Conservation (phyloP, 2,329 filamentous ascomycete species). For the Curvularia lunata region DNA sequence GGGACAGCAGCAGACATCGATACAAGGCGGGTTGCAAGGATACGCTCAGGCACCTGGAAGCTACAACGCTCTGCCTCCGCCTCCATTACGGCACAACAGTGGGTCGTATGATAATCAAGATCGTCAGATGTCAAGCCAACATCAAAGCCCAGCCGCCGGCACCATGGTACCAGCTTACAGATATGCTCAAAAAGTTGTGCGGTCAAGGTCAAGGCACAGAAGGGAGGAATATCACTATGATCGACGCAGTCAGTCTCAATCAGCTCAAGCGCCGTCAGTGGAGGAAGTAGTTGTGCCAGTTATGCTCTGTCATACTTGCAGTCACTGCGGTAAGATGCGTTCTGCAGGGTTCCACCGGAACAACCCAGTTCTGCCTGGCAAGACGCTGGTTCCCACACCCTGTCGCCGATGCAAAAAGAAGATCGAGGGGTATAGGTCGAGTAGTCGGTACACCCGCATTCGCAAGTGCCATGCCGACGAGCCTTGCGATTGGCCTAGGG, state of each 20-base stretch:
- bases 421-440: slow-evolving; percentile 20
- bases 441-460: slow-evolving; percentile 28
- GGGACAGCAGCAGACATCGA: slow-evolving; percentile 18
- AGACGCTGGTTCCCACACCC: slow-evolving; percentile 28
- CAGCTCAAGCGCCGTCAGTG: slow-evolving; percentile 16
- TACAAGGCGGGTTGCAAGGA: slow-evolving; percentile 15
- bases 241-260: slow-evolving; percentile 19
- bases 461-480: slow-evolving; percentile 30
- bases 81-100: slow-evolving; percentile 21
- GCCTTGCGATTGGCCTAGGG: slow-evolving; percentile 38
- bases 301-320: slow-evolving; percentile 45
- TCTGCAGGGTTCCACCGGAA: slow-evolving; percentile 45
- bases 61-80: slow-evolving; percentile 19
- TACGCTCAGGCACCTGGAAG: slow-evolving; percentile 18
- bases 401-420: slow-evolving; percentile 45
- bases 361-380: slow-evolving; percentile 45
- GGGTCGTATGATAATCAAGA: slow-evolving; percentile 29
- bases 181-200: slow-evolving; percentile 17
- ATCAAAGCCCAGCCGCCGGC: slow-evolving; percentile 6
- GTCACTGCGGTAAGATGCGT: slow-evolving; percentile 41
- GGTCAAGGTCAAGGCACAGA: slow-evolving; percentile 21
- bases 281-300: slow-evolving; percentile 30
- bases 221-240: slow-evolving; percentile 28
- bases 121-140: slow-evolving; percentile 11
- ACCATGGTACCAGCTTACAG: slow-evolving; percentile 24